Conservation (phyloP, 2,329 filamentous ascomycete species). For the Capronia americana region DNA sequence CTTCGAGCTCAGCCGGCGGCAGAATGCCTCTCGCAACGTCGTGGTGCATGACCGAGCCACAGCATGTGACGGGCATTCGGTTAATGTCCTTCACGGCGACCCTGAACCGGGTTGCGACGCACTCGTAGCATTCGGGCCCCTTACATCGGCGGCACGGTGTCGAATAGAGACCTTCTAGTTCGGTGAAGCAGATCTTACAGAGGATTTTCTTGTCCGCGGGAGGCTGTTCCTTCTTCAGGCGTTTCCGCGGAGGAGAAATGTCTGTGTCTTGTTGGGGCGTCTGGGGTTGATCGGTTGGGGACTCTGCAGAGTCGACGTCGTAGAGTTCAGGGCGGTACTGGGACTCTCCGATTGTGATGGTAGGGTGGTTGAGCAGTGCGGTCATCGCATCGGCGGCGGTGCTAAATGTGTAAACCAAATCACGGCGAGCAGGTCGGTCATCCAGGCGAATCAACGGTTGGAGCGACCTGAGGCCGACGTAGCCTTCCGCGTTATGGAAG, state of each 20-base stretch:
- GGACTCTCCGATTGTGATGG: constrained; percentile 6
- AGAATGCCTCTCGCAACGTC: constrained; percentile 48
- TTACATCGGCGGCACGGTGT: constrained; percentile 34
- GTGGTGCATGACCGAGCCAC: constrained; percentile 54
- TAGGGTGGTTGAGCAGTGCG: constrained; percentile 16
- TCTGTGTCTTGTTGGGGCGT: constrained; percentile 4
- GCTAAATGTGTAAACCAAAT: constrained; percentile 26
- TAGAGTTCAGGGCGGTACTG: constrained; percentile 14
- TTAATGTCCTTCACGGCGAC: constrained; percentile 28
- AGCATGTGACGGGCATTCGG: constrained; percentile 42
- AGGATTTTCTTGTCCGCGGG: not conserved
- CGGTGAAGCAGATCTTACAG: constrained; percentile 27
- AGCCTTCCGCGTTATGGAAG: constrained; percentile 22
- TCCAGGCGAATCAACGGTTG: not conserved
- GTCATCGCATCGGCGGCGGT: constrained; percentile 29
- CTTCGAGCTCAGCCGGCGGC: constrained; percentile 44
- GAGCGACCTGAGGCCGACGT: constrained; percentile 9
- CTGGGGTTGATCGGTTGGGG: constrained; percentile 9
- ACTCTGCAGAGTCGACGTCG: constrained; percentile 9
- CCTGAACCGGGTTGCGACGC: constrained; percentile 29
- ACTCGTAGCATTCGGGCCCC: constrained; percentile 29
- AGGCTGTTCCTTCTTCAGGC: constrained; percentile 11
- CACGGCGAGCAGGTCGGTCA: constrained; percentile 4
- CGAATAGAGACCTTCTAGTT: constrained; percentile 24
- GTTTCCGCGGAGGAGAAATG: constrained; percentile 22